Evolutionary conservation across 1,284 basidiomycete genomes (phyloP).

Genomic region (Moesziomyces sp.): DNA sequence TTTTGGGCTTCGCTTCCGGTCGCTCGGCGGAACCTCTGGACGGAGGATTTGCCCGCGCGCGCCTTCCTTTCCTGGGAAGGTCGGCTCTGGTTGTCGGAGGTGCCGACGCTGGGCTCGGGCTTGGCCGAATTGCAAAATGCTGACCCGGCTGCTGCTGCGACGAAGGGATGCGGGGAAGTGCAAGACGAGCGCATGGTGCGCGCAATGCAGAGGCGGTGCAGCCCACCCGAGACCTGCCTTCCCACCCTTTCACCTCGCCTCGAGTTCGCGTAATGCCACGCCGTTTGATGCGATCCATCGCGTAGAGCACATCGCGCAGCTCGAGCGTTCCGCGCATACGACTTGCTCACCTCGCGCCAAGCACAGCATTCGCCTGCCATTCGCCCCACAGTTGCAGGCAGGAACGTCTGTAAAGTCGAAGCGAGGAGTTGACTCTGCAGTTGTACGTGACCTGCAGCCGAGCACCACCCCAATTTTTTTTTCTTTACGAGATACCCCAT

Average conservation of each 20-base stretch:
- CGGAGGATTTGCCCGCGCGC: too few relatives aligned
- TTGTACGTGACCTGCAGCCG: not conserved
- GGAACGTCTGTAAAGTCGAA: not conserved
- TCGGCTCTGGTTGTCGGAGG: too few relatives aligned
- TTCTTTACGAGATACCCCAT: not conserved
- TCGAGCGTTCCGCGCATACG: not conserved
- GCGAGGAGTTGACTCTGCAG: too few relatives aligned
- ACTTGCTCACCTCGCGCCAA: not conserved
- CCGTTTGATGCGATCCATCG: slow-evolving; percentile 3
- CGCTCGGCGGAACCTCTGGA: too few relatives aligned
- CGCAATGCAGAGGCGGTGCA: not conserved
- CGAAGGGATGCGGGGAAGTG: slow-evolving; percentile 12
- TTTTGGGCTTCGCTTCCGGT: too few relatives aligned
- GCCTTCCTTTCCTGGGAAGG: too few relatives aligned
- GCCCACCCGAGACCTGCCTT: slow-evolving; percentile 8
- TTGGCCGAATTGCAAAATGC: not conserved
- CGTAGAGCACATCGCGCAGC: not conserved
- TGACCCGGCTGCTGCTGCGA: not conserved
- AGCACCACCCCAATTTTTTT: not conserved
- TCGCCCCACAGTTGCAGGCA: not conserved
- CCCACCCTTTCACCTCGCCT: slow-evolving; percentile 13
- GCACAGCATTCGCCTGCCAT: too few relatives aligned
- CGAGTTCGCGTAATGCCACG: slow-evolving; percentile 16
- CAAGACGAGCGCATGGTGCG: not conserved
- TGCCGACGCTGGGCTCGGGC: slow-evolving; percentile 1